Base-by-base conservation (phyloP, 1,284 basidiomycete genomes). In the Pseudozyma tsukubaensis region DNA sequence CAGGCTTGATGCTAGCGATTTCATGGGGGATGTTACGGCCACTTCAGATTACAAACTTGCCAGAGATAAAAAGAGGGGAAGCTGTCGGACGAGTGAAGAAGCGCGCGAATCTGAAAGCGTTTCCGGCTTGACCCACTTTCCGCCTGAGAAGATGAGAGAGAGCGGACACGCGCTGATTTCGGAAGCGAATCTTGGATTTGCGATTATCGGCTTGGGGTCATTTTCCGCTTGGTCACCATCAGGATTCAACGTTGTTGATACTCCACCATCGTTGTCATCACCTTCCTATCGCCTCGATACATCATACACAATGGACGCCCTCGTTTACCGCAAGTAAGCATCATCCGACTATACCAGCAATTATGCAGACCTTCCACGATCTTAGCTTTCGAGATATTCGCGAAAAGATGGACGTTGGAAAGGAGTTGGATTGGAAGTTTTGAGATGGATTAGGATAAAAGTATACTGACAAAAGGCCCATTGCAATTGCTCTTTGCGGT, bases 311-410 rank as follows among this genome's bases (percentile, higher is more conserved):
- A 78, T 78, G 76, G 76, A 78, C 72, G 61, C 76, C 44, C 76
- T 78, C 70, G 76, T 78, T 56, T 67, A 78, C 70, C 68, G 69
- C 48, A 72, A 73, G 76, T 78, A 48, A 72, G 76, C 53, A 69
- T 61, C 60, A 19, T 14, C 7, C 16, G 10, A 18, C 50, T 29
- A 6, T 6, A 6, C 3, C 24, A 29, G 24, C 24, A 29, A 29
- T 29, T 6, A 29, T 29, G 24, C 24, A 29, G 24, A 29, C 24
- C 24, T 29, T 29, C 6, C 24, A 6, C 24, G 24, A 3, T 29
- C 6, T 29, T 6, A 6, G 6, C 24, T 3, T 29, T 6, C 24
- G 24, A 29, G 24, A 29, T 29, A 29, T 29, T 6, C 3, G 24
- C 24, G 24, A 29, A 29, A 29, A 29, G 24, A 29, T 29, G 24